Base-by-base conservation (phyloP, 257 asterid genomes). In the Datura wrightii region DNA sequence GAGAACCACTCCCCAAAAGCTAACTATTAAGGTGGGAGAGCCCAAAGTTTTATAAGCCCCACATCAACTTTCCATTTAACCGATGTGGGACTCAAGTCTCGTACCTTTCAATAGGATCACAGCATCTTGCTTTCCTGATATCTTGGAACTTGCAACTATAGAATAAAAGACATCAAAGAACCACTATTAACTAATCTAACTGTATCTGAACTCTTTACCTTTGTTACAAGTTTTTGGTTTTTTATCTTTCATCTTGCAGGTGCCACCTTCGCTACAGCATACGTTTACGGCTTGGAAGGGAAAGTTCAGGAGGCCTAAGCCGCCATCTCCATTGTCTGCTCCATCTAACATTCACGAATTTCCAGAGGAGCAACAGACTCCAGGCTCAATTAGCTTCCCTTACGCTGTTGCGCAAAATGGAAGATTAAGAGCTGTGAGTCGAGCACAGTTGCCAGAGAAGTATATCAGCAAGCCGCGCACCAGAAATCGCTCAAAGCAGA, bases 231-330 rank as follows among this genome's bases (percentile, higher is more conserved):
- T 50, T 59, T 7, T 2, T 31, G 50, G 10, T 50, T 59, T 13
- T 19, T 44, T 37, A 34, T 74, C n/a, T 82, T 63, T 13, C 31
- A 55, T 48, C 11, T 44, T 55, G 67, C 89, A 95, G 99, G 95
- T 90, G 88, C 99, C 98, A 36, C 80, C 83, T 4, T 83, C 84
- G 79, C 83, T 94, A 87, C 98, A 86, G 59, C 87, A 87, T 76
- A 85, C 92, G 34, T 92, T 93, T 83, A 65, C 58, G 37, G 87
- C 85, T 31, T 88, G 94, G 95, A 93, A 90, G 82, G 87, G 82
- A 16, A 92, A 86, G 72, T 14, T 86, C 31, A 24, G 0, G 79
- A 84, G 59, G 55, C 88, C 88, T 74, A 88, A 44, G 52, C 19
- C 53, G 0, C 37, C 91, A 82, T 16, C 83, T 50, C 62, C 71